Percentiles rank a stretch among this genome's conserved stretches.
These are phyloP conservation scores for Tuctoria greenei DNA, from an alignment of 176 grass and related monocot genomes.

Conservation along the genomic window DNA sequence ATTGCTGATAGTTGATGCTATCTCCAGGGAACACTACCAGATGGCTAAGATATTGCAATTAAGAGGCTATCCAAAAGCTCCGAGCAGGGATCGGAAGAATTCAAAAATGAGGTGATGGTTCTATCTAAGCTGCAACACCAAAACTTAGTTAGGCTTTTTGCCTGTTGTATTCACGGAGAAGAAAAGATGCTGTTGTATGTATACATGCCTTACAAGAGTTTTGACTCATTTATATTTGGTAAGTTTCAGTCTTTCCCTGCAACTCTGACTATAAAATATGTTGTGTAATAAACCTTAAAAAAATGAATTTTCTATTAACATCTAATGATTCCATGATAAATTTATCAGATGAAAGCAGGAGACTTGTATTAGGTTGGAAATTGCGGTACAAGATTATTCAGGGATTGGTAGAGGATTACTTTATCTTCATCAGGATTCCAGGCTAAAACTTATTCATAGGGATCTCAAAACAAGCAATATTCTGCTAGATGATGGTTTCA, in stretches of 20 bases:
- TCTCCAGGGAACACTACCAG: slow-evolving; percentile 54
- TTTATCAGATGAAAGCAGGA: slow-evolving; percentile 59
- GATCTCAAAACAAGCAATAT: slow-evolving; percentile 80
- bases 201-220: slow-evolving; percentile 80
- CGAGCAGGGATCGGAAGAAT: slow-evolving; percentile 57
- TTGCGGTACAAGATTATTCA: no score
- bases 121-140: slow-evolving; percentile 66
- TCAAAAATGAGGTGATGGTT: no score
- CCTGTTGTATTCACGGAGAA: slow-evolving; percentile 71
- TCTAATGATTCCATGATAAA: slow-evolving; percentile 4
- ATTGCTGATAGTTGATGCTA: slow-evolving; percentile 20
- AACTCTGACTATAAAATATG: neutral
- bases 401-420: no score
- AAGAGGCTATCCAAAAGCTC: slow-evolving; percentile 67
- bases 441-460: no score
- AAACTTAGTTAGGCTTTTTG: slow-evolving; percentile 68
- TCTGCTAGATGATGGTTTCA: slow-evolving; percentile 58
- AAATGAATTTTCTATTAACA: slow-evolving; percentile 23
- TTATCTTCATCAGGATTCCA: no score
- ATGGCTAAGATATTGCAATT: slow-evolving; percentile 70
- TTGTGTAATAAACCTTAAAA: neutral
- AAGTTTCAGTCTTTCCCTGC: neutral
- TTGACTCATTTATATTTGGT: slow-evolving; percentile 70
- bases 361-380: slow-evolving; percentile 50
- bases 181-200: slow-evolving; percentile 77